Base-by-base conservation (phyloP, 345 rosid species). In the Ailanthus altissimus region DNA sequence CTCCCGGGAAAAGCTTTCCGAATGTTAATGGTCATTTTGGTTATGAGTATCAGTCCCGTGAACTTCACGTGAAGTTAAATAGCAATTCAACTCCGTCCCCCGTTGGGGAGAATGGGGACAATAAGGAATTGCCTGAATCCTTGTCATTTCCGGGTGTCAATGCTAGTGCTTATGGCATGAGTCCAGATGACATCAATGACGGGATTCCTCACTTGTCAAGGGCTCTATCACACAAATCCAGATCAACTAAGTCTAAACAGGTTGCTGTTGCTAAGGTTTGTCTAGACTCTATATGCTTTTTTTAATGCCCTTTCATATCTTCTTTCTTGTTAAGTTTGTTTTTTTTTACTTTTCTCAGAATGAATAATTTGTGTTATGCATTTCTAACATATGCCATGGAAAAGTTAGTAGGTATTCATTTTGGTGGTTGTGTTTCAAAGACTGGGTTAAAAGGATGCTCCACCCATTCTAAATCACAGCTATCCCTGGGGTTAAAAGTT, bases 191-290 rank as follows among this genome's bases (percentile, higher is more conserved):
- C 42, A 72, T 86, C 5, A 69, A 87, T 67, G 97, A 96, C 49
- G 97, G 97, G 8, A 93, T 93, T 79, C 98, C 98, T 21, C 83
- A 77, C 2, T 81, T 96, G 79, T 68, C 99, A 4, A 86, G 97
- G 88, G 82, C 62, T 53, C 79, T 79, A 1, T 95, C 99, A 5
- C 77, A 89, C 75, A 91, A 90, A 80, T 90, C 94, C 72, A 84
- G 98, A 82, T 89, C 98, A 76, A 86, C 89, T 40, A 88, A 83
- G 84, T 86, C 98, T 77, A 93, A 90, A 82, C 97, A 89, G 72
- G 94, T 85, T 75, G 89, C 98, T 77, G 97, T 85, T 60, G 91
- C 93, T 32, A 96, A 90, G 95, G 99, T 96, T 71, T 81, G 73
- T 20, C 40, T n/a, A 47, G 63, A 56, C 10, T 26, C 21, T 18